These are phyloP conservation scores for Curvularia lunata DNA, from an alignment of 2,329 filamentous ascomycete species.

Conservation along the genomic window DNA sequence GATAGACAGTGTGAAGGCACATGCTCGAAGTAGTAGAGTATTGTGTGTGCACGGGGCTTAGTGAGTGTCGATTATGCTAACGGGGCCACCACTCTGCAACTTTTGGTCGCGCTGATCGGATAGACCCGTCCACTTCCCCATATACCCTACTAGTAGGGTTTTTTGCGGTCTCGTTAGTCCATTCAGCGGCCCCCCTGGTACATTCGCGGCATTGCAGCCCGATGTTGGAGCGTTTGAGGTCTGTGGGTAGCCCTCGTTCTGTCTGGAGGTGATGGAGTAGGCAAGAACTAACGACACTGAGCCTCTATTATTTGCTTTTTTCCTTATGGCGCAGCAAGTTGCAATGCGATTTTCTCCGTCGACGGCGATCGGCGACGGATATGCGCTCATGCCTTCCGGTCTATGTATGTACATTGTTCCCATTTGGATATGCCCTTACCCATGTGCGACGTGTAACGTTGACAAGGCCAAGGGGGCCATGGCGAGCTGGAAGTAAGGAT, in stretches of 20 bases:
- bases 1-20: neutral
- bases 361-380: neutral
- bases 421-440: neutral
- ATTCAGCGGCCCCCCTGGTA: neutral
- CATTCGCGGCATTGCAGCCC: neutral
- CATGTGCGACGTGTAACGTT: neutral
- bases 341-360: neutral
- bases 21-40: neutral
- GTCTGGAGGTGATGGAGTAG: neutral
- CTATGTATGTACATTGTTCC: neutral
- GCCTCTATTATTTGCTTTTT: neutral
- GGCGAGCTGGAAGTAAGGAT: neutral
- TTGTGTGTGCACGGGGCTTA: too few relatives aligned
- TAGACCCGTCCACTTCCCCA: neutral
- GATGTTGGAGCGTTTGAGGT: neutral
- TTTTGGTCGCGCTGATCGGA: neutral
- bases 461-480: neutral
- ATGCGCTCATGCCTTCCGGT: neutral
- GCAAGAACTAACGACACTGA: neutral
- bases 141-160: neutral
- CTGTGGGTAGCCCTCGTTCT: neutral
- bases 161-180: neutral
- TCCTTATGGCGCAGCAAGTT: neutral
- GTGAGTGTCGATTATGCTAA: neutral
- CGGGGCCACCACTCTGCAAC: neutral